These are phyloP conservation scores for Cyberlindnera mycetangii DNA, from an alignment of 805 yeast genomes.

Conservation along the genomic window DNA sequence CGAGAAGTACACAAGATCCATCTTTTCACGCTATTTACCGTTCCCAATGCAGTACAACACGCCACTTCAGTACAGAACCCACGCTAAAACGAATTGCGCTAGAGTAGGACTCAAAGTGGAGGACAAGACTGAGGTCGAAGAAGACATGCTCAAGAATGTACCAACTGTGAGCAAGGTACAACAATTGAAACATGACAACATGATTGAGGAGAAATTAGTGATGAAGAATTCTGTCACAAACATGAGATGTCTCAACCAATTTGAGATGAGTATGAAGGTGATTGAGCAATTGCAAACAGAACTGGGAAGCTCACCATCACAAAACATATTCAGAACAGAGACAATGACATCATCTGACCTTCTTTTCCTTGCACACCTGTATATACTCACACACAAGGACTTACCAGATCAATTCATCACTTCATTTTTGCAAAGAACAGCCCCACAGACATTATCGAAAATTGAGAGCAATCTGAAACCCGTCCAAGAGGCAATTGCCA, in stretches of 20 bases:
- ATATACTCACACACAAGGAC: conserved; percentile 30
- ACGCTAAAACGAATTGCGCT: conserved; percentile 32
- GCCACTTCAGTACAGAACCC: conserved; percentile 44
- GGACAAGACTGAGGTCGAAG: conserved; percentile 28
- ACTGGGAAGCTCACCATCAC: conserved; percentile 2
- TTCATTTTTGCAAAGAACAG: conserved; percentile 29
- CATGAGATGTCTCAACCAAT: conserved; percentile 25
- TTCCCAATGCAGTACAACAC: conserved; percentile 76
- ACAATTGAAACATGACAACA: conserved; percentile 60
- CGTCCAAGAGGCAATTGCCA: conserved; percentile 12
- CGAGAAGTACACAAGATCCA: conserved; percentile 53
- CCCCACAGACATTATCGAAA: conserved; percentile 26
- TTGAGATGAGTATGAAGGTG: conserved; percentile 13
- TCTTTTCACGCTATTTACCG: conserved; percentile 51
- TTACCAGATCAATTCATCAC: conserved; percentile 40
- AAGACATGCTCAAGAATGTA: conserved; percentile 29
- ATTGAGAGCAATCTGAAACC: conserved; percentile 12
- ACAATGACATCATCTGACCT: conserved; percentile 33
- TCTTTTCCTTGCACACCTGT: conserved; percentile 35
- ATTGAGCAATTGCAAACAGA: conserved; percentile 19
- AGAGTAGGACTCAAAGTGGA: conserved; percentile 33
- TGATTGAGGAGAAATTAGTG: conserved; percentile 31
- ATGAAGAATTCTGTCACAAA: conserved; percentile 27
- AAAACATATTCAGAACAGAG: conserved; percentile 6
- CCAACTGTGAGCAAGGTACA: conserved; percentile 51